Conservation (phyloP, 345 rosid genomes). For the Ceriops zippeliana region DNA sequence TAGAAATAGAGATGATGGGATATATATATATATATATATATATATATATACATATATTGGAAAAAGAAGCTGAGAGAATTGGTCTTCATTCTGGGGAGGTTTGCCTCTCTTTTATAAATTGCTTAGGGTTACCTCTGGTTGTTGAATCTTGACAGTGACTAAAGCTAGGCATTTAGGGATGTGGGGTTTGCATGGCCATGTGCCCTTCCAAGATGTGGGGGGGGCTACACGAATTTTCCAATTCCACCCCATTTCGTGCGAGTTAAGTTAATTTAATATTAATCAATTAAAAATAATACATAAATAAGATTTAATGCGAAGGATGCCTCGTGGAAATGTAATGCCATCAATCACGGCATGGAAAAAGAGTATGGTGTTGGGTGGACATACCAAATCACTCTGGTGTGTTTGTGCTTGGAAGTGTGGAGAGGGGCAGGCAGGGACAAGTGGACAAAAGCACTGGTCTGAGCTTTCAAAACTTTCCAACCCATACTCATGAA, state of each 20-base stretch:
- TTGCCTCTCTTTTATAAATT: neutral
- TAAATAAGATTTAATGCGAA: neutral
- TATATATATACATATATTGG: neutral
- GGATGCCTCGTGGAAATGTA: conserved; percentile 4
- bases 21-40: too few relatives aligned
- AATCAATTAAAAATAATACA: neutral
- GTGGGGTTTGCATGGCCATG: conserved; percentile 15
- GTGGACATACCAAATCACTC: neutral
- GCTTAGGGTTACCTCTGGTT: neutral
- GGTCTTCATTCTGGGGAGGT: neutral
- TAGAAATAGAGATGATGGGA: too few relatives aligned
- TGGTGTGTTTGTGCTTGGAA: neutral
- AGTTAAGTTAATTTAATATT: neutral
- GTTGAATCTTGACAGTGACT: conserved; percentile 29
- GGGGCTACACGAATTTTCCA: too few relatives aligned
- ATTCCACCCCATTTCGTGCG: too few relatives aligned
- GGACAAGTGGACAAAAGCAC: conserved; percentile 4
- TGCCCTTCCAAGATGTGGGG: conserved; percentile 6
- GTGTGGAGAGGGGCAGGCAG: neutral
- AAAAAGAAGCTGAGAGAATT: neutral
- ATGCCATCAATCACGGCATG: conserved; percentile 30
- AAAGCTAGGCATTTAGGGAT: neutral
- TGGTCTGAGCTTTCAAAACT: neutral
- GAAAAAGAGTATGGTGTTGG: conserved; percentile 5
- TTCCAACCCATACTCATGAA: neutral